phyloP scores from a whole-genome alignment of 805 yeast species.

The Kregervanrija fluxuum region DNA sequence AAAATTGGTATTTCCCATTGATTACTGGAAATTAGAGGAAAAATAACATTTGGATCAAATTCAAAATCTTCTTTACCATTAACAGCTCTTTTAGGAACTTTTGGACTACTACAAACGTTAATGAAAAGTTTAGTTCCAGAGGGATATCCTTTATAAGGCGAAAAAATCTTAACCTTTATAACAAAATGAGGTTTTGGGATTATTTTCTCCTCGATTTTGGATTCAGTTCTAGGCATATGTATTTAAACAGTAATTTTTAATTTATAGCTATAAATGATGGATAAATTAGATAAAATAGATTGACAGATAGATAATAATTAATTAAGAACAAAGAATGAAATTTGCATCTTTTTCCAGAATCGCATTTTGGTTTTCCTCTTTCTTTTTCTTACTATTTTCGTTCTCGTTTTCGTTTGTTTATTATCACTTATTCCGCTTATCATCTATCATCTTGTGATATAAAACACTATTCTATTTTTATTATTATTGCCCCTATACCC shows the following conservation, averaged over 20 bases:
- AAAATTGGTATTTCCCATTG: slow-evolving; percentile 85
- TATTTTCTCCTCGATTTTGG: slow-evolving; percentile 7
- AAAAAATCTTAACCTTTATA: slow-evolving; percentile 51
- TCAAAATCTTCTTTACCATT: slow-evolving; percentile 10
- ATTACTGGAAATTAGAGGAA: slow-evolving; percentile 56
- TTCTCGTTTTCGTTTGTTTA: no score
- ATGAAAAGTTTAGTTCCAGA: slow-evolving; percentile 62
- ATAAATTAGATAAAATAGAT: background rate
- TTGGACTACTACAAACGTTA: slow-evolving; percentile 61
- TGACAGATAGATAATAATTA: slow-evolving; percentile 2
- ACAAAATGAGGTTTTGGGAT: slow-evolving; percentile 68
- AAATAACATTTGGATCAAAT: slow-evolving; percentile 52
- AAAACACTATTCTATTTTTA: no score
- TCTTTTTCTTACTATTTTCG: no score
- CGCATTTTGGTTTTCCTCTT: no score
- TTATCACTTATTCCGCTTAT: no score
- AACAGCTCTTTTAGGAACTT: slow-evolving; percentile 41
- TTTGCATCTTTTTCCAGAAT: no score
- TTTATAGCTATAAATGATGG: background rate
- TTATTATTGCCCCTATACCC: no score
- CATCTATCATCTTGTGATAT: no score
- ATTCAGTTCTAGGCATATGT: no score
- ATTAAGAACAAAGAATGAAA: background rate
- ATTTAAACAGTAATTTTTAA: no score
- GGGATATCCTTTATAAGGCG: slow-evolving; percentile 22